These are phyloP conservation scores for Haematococcus lacustris DNA, from an alignment of 139 green algal species.

Conservation along the genomic window DNA sequence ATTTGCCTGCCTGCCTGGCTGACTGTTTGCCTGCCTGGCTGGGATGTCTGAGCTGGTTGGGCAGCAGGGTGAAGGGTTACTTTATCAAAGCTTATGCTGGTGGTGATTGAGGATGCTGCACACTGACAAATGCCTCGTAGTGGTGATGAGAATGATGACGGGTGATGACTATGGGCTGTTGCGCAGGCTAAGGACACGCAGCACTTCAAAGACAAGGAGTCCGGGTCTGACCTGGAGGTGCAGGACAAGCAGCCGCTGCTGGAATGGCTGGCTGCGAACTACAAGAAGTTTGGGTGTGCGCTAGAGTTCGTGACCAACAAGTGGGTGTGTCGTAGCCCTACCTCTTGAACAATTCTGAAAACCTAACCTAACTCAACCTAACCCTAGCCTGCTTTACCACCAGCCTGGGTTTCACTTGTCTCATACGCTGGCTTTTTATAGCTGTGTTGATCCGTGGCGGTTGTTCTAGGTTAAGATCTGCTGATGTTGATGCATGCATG, in stretches of 20 bases:
- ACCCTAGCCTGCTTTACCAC: not conserved
- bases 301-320: constrained; percentile 97
- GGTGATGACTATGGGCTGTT: too few species aligned
- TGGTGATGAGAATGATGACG: too few species aligned
- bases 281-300: constrained; percentile 97
- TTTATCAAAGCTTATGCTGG: not conserved
- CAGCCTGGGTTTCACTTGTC: not conserved
- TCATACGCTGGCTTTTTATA: not conserved
- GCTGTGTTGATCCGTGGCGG: not conserved
- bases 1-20: too few species aligned
- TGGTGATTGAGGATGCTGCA: too few species aligned
- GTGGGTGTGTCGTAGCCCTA: not conserved
- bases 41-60: constrained; percentile 86
- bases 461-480: not conserved
- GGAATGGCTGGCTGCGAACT: constrained; percentile 97
- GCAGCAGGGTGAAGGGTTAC: constrained; percentile 40
- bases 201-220: constrained; percentile 88
- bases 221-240: constrained; percentile 80
- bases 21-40: too few species aligned
- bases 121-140: too few species aligned
- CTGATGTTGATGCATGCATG: not conserved
- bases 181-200: constrained; percentile 38
- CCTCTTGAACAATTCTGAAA: not conserved
- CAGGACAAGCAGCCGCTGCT: constrained; percentile 85
- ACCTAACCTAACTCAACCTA: not conserved